A percentile compares a stretch with the other conserved stretches of the same genome.
Conservation (phyloP, 306 rosid species). For the Crataegus laevigata region DNA sequence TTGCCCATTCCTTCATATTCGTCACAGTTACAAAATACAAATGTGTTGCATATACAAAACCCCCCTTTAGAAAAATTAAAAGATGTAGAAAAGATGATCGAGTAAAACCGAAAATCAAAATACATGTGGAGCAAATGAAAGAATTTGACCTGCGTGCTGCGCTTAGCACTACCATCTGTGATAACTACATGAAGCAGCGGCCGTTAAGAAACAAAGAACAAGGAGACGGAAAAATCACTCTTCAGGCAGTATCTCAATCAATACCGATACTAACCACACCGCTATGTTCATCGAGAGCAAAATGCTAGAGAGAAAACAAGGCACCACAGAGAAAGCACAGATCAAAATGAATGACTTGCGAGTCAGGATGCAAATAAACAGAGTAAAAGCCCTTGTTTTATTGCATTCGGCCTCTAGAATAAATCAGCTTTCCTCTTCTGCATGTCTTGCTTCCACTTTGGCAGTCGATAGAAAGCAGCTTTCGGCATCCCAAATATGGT, state of each 20-base stretch:
- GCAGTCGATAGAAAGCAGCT: slow-evolving; percentile 77
- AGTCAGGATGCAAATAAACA: slow-evolving; percentile 30
- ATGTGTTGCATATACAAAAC: neutral
- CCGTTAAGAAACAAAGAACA: slow-evolving; percentile 27
- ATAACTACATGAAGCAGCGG: slow-evolving; percentile 45
- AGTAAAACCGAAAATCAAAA: too few relatives aligned
- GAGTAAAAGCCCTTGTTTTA: slow-evolving; percentile 18
- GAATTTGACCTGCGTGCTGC: too few relatives aligned
- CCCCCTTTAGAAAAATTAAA: too few relatives aligned
- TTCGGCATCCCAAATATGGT: slow-evolving; percentile 61
- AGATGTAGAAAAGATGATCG: too few relatives aligned
- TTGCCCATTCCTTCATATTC: neutral
- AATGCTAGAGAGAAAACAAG: slow-evolving; percentile 37
- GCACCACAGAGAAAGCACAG: slow-evolving; percentile 35
- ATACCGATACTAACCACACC: slow-evolving; percentile 42
- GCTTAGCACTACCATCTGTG: slow-evolving; percentile 36
- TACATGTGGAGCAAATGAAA: too few relatives aligned
- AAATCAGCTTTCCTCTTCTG: slow-evolving; percentile 81
- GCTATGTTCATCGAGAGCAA: slow-evolving; percentile 45
- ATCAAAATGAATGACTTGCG: slow-evolving; percentile 37
- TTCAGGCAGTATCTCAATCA: slow-evolving; percentile 62
- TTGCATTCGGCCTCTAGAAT: slow-evolving; percentile 38
- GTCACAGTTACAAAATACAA: neutral
- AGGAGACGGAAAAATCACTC: slow-evolving; percentile 52
- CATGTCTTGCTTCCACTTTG: slow-evolving; percentile 99